phyloP scores from a whole-genome alignment of 768 basidiomycete species.

The Kwoniella dejecticola region DNA sequence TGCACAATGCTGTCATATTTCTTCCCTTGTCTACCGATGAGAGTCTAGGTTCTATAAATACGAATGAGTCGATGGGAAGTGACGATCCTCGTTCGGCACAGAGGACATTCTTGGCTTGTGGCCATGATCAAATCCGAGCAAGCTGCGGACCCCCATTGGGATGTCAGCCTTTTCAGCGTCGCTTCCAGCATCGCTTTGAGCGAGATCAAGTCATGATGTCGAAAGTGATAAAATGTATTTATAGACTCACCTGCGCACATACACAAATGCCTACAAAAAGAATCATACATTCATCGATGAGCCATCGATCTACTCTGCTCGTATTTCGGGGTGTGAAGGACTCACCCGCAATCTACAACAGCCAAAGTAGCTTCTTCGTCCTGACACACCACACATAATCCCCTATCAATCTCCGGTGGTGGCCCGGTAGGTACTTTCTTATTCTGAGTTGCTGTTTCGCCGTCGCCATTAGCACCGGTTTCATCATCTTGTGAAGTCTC shows the following conservation, averaged over 20 bases:
- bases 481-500: slow-evolving; percentile 10
- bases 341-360: slow-evolving; percentile 89
- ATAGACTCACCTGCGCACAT: slow-evolving; percentile 49
- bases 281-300: background rate
- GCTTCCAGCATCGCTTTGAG: too few relatives aligned
- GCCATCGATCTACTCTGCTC: too few relatives aligned
- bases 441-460: background rate
- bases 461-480: too few relatives aligned
- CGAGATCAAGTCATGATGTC: too few relatives aligned
- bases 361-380: slow-evolving; percentile 93
- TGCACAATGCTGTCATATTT: too few relatives aligned
- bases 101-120: slow-evolving; percentile 80
- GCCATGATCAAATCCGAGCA: slow-evolving; percentile 56
- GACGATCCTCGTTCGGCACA: slow-evolving; percentile 69
- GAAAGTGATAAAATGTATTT: too few relatives aligned
- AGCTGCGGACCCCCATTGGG: slow-evolving; percentile 34
- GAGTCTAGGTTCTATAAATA: slow-evolving; percentile 23
- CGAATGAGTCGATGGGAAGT: slow-evolving; percentile 30
- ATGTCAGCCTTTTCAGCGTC: too few relatives aligned
- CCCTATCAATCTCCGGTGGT: slow-evolving; percentile 58
- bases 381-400: slow-evolving; percentile 88
- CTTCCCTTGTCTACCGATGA: too few relatives aligned
- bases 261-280: slow-evolving; percentile 36
- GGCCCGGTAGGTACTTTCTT: slow-evolving; percentile 50
- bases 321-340: too few relatives aligned